Base-by-base conservation (phyloP, 2,329 filamentous ascomycete genomes). In the Clarireedia homoeocarpa region DNA sequence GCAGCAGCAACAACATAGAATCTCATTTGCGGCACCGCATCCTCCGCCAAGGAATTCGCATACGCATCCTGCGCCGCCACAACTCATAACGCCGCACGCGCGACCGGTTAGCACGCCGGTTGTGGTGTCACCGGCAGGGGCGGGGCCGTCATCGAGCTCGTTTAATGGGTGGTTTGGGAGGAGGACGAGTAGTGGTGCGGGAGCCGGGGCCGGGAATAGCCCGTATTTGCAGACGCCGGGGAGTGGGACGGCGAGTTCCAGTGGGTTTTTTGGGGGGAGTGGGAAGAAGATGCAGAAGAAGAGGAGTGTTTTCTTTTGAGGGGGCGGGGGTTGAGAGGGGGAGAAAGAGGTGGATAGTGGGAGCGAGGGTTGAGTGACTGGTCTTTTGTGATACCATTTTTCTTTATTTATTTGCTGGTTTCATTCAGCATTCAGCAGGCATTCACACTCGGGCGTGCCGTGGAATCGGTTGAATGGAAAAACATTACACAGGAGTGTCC, bases 241-340 rank as follows among this genome's bases (percentile, higher is more conserved):
- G 4, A 56, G 57, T 50, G 61, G 49, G 68, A 58, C 72, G 42
- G 70, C 71, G 44, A 78, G 70, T 51, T 74, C 71, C 61, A 78
- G 71, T 61, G 74, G 71, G 49, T 78, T 77, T 68, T 65, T 64
- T 69, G 67, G 56, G 42, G 65, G 65, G 60, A 66, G 72, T 17
- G 73, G 69, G 9, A 67, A 64, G 57, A 70, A 68, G 51, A 42
- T 68, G 48, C 56, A 65, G 52, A 69, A 69, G 61, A 70, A 68
- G 61, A 64, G 57, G 51, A 68, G 66, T 60, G 65, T 67, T 47
- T 66, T 62, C 56, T 65, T 64, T 44, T 44, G 9, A 44, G 9
- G 6, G 17, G 23, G 17, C 7, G 5, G 40, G 6, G 14, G 5
- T 40, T 40, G 15, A 10, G 40, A 17, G n/a, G 40, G 6, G 5